Evolutionary conservation across 495 filamentous ascomycete species (phyloP), one percentile per base, ranked within the genome.

Genomic region (Talaromyces trachyspermus): DNA sequence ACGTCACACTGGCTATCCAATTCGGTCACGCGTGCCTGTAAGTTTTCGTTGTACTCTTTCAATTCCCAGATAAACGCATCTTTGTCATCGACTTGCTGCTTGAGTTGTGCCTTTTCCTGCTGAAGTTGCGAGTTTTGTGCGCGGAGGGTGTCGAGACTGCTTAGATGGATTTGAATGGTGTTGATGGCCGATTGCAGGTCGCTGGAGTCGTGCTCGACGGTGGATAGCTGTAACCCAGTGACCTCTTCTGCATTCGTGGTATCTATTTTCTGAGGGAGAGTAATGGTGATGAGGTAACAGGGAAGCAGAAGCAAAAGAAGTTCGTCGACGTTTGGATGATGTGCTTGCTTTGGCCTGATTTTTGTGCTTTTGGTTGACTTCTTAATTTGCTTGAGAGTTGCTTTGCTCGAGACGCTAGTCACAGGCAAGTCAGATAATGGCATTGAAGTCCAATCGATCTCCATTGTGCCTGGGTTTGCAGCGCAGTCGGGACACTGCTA

Each of bases 1-100:
- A 19, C 14, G n/a, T 19, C 19, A 0, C 42, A 23, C 18, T 44
- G 19, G 6, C 15, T 18, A 6, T 33, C 19, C 7, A 44, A 14
- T 23, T 29, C 25, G 1, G 22, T 20, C 15, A 44, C 27, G 19
- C 25, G 42, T 14, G 14, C 24, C 19, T 44, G 19, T 5, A 44
- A 23, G 6, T 44, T 44, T 18, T 44, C 42, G 15, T 44, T 44
- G 42, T 44, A 32, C 6, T 44, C 42, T 8, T 44, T 44, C 3
- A 44, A 9, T 7, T 44, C 27, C 42, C 42, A 44, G 2, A 5
- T 10, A 0, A 23, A 24, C 18, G 22, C 3, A 5, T 44, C 27
- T 7, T 26, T 14, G 4, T 2, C 22, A 23, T 30, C 22, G 14
- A 23, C 24, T n/a, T 27, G 5, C 17, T 44, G 11, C 18, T 44